Conservation (phyloP, 768 basidiomycete genomes). For the Auriscalpium orientale region DNA sequence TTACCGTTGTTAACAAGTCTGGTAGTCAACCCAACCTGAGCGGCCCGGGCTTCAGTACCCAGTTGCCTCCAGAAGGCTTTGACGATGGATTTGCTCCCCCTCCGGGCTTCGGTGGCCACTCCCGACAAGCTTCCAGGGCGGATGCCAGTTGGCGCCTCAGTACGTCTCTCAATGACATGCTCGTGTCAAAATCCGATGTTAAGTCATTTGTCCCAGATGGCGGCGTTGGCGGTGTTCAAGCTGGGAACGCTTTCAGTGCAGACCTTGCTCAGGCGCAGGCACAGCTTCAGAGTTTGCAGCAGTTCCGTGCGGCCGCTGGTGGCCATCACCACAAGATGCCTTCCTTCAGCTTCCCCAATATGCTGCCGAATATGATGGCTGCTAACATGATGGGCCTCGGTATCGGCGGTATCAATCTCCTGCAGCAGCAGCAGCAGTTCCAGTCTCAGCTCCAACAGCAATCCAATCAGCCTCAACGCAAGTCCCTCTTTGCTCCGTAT, state of each 20-base stretch:
- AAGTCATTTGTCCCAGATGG: slow-evolving; percentile 52
- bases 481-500: slow-evolving; percentile 97
- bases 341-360: slow-evolving; percentile 96
- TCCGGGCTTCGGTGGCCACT: slow-evolving; percentile 54
- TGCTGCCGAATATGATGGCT: slow-evolving; percentile 96
- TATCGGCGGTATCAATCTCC: slow-evolving; percentile 71
- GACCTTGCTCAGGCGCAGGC: slow-evolving; percentile 97
- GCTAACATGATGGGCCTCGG: slow-evolving; percentile 93
- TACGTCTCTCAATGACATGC: slow-evolving; percentile 22
- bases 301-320: slow-evolving; percentile 91
- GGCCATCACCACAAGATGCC: slow-evolving; percentile 96
- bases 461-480: slow-evolving; percentile 87
- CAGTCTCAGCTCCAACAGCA: slow-evolving; percentile 94
- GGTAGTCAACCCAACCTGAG: slow-evolving; percentile 38
- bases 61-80: slow-evolving; percentile 53
- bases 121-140: slow-evolving; percentile 65
- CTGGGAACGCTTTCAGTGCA: slow-evolving; percentile 56
- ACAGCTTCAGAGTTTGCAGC: slow-evolving; percentile 90
- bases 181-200: background rate
- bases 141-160: slow-evolving; percentile 89
- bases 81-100: slow-evolving; percentile 76
- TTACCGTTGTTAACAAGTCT: slow-evolving; percentile 83
- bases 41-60: slow-evolving; percentile 41
- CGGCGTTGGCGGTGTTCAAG: slow-evolving; percentile 57
- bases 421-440: slow-evolving; percentile 94